phyloP scores from a whole-genome alignment of 2,329 filamentous ascomycete genomes.

The Cercospora sesami region DNA sequence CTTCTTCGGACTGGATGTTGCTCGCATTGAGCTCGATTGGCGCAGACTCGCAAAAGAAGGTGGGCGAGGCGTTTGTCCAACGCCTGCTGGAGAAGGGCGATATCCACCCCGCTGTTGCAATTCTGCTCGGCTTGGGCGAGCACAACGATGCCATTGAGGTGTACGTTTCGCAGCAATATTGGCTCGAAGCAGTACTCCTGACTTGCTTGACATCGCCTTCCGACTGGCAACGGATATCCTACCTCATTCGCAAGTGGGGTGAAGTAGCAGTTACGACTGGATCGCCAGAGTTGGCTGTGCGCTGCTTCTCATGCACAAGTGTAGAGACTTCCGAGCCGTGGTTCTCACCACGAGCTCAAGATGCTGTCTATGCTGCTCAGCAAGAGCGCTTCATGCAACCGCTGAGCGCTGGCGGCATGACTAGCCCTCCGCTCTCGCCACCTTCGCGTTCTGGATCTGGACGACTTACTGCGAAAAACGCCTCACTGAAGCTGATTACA shows the following conservation, averaged over 20 bases:
- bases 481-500: slow-evolving; percentile 87
- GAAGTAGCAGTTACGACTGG: slow-evolving; percentile 84
- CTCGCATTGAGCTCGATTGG: slow-evolving; percentile 88
- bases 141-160: slow-evolving; percentile 93
- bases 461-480: slow-evolving; percentile 69
- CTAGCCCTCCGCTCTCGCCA: slow-evolving; percentile 73
- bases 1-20: slow-evolving; percentile 95
- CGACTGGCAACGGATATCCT: slow-evolving; percentile 89
- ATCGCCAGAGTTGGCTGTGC: slow-evolving; percentile 84
- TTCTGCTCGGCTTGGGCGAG: slow-evolving; percentile 89
- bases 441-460: slow-evolving; percentile 57
- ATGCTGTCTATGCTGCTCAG: slow-evolving; percentile 58
- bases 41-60: slow-evolving; percentile 73
- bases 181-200: slow-evolving; percentile 88
- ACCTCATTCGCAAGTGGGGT: slow-evolving; percentile 90
- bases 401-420: slow-evolving; percentile 53
- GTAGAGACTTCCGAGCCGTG: slow-evolving; percentile 82
- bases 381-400: slow-evolving; percentile 42
- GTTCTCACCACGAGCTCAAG: slow-evolving; percentile 76
- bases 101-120: slow-evolving; percentile 85
- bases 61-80: slow-evolving; percentile 87
- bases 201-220: slow-evolving; percentile 77
- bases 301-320: slow-evolving; percentile 89
- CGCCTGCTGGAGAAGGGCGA: slow-evolving; percentile 86
- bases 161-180: slow-evolving; percentile 86